phyloP scores from a whole-genome alignment of 129 eudicot genomes.

The Pittosporum tobira region DNA sequence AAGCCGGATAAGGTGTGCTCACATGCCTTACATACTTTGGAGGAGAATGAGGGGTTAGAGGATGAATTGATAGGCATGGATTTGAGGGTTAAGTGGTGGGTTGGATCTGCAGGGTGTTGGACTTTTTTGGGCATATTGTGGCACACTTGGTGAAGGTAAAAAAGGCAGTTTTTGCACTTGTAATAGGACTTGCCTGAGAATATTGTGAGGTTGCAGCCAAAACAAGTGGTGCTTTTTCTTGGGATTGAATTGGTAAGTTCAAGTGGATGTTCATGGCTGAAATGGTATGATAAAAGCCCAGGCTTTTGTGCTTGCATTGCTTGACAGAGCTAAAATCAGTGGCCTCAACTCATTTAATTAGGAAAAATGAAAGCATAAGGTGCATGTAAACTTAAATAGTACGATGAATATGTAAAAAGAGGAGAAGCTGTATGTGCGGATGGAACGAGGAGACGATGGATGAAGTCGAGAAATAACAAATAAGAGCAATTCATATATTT shows the following conservation, averaged over 20 bases:
- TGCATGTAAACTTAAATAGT: not conserved
- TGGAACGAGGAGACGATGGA: not conserved
- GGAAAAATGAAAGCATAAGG: too few relatives aligned
- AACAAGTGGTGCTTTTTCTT: constrained; percentile 20
- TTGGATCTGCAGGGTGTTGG: constrained; percentile 42
- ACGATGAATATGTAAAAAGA: not conserved
- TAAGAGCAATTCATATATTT: not conserved
- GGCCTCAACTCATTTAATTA: too few relatives aligned
- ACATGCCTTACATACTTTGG: constrained; percentile 39
- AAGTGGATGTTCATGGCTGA: constrained; percentile 42
- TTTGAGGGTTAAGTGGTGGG: constrained; percentile 38
- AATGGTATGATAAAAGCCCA: constrained; percentile 21
- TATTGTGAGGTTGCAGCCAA: constrained; percentile 35
- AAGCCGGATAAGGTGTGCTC: constrained; percentile 29
- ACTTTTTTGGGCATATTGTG: constrained; percentile 47
- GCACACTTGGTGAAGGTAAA: constrained; percentile 56
- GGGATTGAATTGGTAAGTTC: constrained; percentile 21
- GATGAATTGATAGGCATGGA: constrained; percentile 23
- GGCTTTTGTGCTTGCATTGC: constrained; percentile 17
- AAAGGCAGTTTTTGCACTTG: constrained; percentile 41
- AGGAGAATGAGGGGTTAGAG: constrained; percentile 11
- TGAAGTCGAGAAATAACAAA: not conserved
- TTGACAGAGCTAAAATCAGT: too few relatives aligned
- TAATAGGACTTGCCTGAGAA: constrained; percentile 31
- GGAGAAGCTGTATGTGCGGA: not conserved